These are phyloP conservation scores for Saturnispora sekii DNA, from an alignment of 805 yeast genomes.

Conservation along the genomic window DNA sequence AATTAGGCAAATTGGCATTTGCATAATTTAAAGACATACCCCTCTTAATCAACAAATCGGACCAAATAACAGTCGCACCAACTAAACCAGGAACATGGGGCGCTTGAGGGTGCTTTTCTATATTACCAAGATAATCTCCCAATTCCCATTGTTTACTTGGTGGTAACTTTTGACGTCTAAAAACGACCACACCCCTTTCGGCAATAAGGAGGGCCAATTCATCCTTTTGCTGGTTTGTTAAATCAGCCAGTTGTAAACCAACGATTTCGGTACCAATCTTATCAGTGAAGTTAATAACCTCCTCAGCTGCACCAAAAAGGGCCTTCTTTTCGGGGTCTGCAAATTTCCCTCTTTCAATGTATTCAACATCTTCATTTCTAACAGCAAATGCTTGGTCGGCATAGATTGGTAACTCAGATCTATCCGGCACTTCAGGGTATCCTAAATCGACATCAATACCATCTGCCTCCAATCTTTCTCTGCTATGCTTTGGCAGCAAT, in stretches of 20 bases:
- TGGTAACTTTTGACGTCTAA: constrained; percentile 36
- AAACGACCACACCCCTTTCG: constrained; percentile 41
- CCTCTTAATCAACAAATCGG: constrained; percentile 25
- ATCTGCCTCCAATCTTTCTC: constrained; percentile 26
- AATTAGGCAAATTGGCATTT: constrained; percentile 14
- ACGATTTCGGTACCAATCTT: constrained; percentile 41
- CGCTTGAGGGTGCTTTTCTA: constrained; percentile 31
- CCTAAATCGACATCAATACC: constrained; percentile 30
- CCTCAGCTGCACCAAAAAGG: constrained; percentile 30
- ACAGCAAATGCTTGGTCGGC: constrained; percentile 32
- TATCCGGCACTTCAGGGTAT: constrained; percentile 30
- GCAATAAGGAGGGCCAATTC: constrained; percentile 39
- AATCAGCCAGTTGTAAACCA: constrained; percentile 36
- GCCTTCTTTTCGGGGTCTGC: constrained; percentile 36
- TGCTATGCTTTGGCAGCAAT: constrained; percentile 20
- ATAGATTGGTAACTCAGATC: constrained; percentile 26
- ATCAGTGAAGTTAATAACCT: constrained; percentile 34
- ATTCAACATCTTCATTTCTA: constrained; percentile 27
- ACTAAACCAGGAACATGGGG: constrained; percentile 28
- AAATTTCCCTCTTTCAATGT: constrained; percentile 25
- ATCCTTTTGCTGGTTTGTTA: constrained; percentile 34
- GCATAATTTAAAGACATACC: constrained; percentile 14
- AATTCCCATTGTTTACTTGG: constrained; percentile 34
- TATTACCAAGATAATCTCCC: constrained; percentile 37
- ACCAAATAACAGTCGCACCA: constrained; percentile 35